Conservation (phyloP, 2,329 filamentous ascomycete species). For the Trichoderma sp. region DNA sequence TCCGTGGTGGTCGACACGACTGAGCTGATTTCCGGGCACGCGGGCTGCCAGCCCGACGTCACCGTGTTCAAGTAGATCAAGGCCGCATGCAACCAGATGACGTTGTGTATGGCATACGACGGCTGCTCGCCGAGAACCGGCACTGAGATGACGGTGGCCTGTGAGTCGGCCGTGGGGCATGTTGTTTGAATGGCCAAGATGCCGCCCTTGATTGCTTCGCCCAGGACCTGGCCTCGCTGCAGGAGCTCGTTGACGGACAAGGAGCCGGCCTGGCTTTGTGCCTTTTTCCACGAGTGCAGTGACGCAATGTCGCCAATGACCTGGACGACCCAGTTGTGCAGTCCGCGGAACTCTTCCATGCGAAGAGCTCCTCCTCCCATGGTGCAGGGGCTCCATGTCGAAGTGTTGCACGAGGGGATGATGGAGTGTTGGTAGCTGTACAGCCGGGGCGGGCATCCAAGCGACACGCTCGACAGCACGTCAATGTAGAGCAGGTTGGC, state of each 20-base stretch:
- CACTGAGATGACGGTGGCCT: constrained; percentile 26
- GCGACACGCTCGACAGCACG: constrained; percentile 51
- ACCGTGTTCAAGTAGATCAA: constrained; percentile 52
- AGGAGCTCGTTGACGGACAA: constrained; percentile 51
- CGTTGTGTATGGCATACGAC: constrained; percentile 35
- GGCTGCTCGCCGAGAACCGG: constrained; percentile 29
- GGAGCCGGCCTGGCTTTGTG: constrained; percentile 44
- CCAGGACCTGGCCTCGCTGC: constrained; percentile 46
- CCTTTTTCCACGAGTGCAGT: constrained; percentile 58
- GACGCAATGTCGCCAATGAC: constrained; percentile 56
- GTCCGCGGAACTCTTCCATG: constrained; percentile 56
- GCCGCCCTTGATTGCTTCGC: constrained; percentile 40
- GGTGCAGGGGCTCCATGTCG: constrained; percentile 27
- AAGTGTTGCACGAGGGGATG: constrained; percentile 38
- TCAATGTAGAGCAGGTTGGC: constrained; percentile 52
- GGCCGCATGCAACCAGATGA: constrained; percentile 52
- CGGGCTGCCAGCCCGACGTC: constrained; percentile 54
- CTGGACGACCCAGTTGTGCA: constrained; percentile 59
- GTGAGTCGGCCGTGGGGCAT: neutral
- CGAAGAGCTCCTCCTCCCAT: constrained; percentile 38
- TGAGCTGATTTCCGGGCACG: constrained; percentile 43
- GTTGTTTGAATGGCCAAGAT: constrained; percentile 36
- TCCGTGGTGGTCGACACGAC: constrained; percentile 39
- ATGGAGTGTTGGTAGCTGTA: constrained; percentile 44
- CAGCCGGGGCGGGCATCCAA: constrained; percentile 46